Percentiles rank a stretch among this genome's conserved stretches.
phyloP scores from a whole-genome alignment of 352 stramenopile genomes.

The Phytophthora syringae region DNA sequence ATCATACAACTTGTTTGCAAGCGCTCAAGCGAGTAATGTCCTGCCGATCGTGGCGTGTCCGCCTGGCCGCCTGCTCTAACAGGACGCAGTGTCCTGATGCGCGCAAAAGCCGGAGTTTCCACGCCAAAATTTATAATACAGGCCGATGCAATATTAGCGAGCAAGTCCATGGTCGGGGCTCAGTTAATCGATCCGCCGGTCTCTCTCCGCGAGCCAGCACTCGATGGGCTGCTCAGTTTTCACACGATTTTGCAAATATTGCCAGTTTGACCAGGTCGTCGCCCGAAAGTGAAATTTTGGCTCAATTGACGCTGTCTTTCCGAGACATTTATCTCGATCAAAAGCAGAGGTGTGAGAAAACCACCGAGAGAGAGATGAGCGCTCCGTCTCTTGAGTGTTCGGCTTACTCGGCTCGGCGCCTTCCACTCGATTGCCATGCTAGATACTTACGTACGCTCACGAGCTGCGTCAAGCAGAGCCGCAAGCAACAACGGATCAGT shows the following conservation, averaged over 20 bases:
- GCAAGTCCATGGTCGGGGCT: not conserved
- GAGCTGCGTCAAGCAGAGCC: conserved; percentile 16
- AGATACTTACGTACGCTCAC: conserved; percentile 11
- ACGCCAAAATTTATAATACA: conserved; percentile 27
- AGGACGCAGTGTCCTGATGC: conserved; percentile 1
- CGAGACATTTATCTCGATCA: not conserved
- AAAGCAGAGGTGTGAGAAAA: conserved; percentile 14
- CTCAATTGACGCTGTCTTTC: conserved; percentile 13
- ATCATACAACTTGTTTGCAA: no score
- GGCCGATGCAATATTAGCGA: no score
- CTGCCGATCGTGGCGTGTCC: conserved; percentile 19
- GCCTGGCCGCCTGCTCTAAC: conserved; percentile 2
- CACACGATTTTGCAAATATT: conserved; percentile 31
- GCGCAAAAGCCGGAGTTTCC: conserved; percentile 24
- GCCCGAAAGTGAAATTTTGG: conserved; percentile 19
- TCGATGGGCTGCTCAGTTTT: not conserved
- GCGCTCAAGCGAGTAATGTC: not conserved
- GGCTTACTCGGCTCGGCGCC: conserved; percentile 17
- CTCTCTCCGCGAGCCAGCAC: conserved; percentile 24
- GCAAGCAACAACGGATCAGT: no score
- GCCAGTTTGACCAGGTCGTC: no score
- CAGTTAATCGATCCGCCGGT: conserved; percentile 33
- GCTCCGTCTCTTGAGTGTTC: conserved; percentile 33
- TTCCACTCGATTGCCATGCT: conserved; percentile 27
- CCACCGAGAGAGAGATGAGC: conserved; percentile 29